These are phyloP conservation scores for Tausonia pullulans DNA, from an alignment of 1,284 basidiomycete species.

Conservation along the genomic window DNA sequence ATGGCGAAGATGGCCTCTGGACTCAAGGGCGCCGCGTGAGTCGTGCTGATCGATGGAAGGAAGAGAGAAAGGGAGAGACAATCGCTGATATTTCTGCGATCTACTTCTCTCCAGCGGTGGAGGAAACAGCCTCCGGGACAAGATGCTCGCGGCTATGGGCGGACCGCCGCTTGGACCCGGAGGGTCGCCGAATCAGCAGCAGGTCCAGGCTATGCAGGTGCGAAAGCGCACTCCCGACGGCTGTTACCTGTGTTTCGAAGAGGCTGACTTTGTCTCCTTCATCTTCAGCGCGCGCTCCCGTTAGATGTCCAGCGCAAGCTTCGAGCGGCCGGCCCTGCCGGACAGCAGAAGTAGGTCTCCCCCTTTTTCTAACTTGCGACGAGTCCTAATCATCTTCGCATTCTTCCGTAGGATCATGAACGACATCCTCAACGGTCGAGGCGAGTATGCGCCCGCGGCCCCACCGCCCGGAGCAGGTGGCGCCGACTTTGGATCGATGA, in stretches of 20 bases:
- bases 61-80: no score
- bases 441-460: constrained; percentile 3
- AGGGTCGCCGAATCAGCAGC: constrained; percentile 80
- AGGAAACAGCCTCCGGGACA: constrained; percentile 37
- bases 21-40: constrained; percentile 66
- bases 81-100: neutral
- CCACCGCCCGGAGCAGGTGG: neutral
- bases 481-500: constrained; percentile 68
- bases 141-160: constrained; percentile 74
- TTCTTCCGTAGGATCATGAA: constrained; percentile 57
- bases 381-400: neutral
- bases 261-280: constrained; percentile 15
- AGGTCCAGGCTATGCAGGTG: constrained; percentile 87
- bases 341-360: constrained; percentile 56
- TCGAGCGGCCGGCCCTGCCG: constrained; percentile 56
- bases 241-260: constrained; percentile 4
- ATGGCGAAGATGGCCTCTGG: constrained; percentile 97
- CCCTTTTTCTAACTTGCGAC: neutral
- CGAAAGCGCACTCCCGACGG: constrained; percentile 25
- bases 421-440: constrained; percentile 76
- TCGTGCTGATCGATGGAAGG: neutral
- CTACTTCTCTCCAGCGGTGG: constrained; percentile 3
- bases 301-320: constrained; percentile 78
- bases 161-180: constrained; percentile 71
- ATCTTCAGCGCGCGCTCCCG: constrained; percentile 61